A percentile compares a stretch with the other conserved stretches of the same genome.
phyloP scores from a whole-genome alignment of 2,329 filamentous ascomycete genomes.

The Parasarocladium wereldwijsianum region DNA sequence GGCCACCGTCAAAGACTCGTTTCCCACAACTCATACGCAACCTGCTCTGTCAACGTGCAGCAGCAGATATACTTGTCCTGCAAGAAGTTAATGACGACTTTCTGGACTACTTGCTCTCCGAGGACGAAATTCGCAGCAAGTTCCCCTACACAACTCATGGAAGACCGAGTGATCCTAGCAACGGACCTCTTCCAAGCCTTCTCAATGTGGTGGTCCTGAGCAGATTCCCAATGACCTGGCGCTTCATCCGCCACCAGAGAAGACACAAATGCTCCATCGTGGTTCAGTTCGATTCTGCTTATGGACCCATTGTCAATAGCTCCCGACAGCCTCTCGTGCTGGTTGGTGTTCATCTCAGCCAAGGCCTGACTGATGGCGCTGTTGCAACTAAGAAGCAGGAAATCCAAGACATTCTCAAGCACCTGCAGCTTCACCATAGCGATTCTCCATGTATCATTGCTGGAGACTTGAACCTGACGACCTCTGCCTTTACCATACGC shows the following conservation, averaged over 20 bases:
- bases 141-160: conserved; percentile 45
- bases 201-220: conserved; percentile 48
- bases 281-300: conserved; percentile 20
- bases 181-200: conserved; percentile 41
- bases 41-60: conserved; percentile 24
- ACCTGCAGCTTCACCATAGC: not conserved
- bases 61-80: conserved; percentile 34
- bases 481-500: conserved; percentile 40
- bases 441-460: conserved; percentile 38
- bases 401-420: conserved; percentile 19
- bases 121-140: conserved; percentile 25
- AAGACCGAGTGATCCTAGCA: conserved; percentile 33
- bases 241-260: conserved; percentile 34
- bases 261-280: conserved; percentile 45
- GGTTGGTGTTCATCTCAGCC: conserved; percentile 45
- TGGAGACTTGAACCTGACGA: conserved; percentile 51
- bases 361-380: conserved; percentile 43
- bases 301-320: conserved; percentile 5
- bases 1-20: conserved; percentile 25
- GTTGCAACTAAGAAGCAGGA: conserved; percentile 42
- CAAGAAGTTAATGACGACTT: conserved; percentile 54
- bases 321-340: conserved; percentile 28
- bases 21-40: conserved; percentile 28
- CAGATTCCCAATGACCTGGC: conserved; percentile 39
- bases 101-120: conserved; percentile 35